These are phyloP conservation scores for Arxiozyma telluris DNA, from an alignment of 1,139 yeast genomes.

Conservation along the genomic window DNA sequence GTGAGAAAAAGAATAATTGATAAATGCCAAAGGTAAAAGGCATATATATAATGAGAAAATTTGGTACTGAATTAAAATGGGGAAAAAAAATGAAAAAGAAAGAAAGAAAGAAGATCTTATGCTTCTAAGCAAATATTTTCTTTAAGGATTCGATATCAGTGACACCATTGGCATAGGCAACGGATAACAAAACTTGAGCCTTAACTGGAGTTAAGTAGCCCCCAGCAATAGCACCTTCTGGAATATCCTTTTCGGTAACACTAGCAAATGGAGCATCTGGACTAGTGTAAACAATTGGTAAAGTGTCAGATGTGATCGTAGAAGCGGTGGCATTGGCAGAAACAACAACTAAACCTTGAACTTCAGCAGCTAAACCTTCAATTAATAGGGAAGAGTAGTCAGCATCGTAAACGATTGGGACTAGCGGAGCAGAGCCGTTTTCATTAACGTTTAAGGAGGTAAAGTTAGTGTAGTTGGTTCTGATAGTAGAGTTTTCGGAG, in stretches of 20 bases:
- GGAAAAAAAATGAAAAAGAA: not conserved
- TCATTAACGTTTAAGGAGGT: slow-evolving; percentile 12
- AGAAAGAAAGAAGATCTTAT: not conserved
- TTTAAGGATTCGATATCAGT: slow-evolving; percentile 12
- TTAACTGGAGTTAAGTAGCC: slow-evolving; percentile 27
- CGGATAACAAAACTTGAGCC: slow-evolving; percentile 25
- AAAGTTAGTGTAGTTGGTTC: slow-evolving; percentile 17
- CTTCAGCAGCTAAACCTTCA: slow-evolving; percentile 12
- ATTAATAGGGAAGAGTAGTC: slow-evolving; percentile 17
- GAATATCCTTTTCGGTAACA: slow-evolving; percentile 18
- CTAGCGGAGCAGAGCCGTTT: slow-evolving; percentile 11
- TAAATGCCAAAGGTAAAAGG: not conserved
- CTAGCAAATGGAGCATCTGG: slow-evolving; percentile 11
- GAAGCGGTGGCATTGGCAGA: slow-evolving; percentile 19
- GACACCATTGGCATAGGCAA: slow-evolving; percentile 25
- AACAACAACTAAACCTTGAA: slow-evolving; percentile 24
- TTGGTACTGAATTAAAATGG: not conserved
- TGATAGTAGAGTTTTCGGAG: slow-evolving; percentile 16
- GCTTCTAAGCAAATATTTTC: slow-evolving; percentile 13
- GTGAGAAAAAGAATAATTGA: not conserved
- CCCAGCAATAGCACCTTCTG: slow-evolving; percentile 23
- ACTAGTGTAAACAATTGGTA: slow-evolving; percentile 24
- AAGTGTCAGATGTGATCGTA: slow-evolving; percentile 7
- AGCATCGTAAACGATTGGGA: slow-evolving; percentile 26
- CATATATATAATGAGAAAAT: not conserved